Evolutionary conservation across 805 yeast genomes (phyloP).

Genomic region (Saturnispora sekii): DNA sequence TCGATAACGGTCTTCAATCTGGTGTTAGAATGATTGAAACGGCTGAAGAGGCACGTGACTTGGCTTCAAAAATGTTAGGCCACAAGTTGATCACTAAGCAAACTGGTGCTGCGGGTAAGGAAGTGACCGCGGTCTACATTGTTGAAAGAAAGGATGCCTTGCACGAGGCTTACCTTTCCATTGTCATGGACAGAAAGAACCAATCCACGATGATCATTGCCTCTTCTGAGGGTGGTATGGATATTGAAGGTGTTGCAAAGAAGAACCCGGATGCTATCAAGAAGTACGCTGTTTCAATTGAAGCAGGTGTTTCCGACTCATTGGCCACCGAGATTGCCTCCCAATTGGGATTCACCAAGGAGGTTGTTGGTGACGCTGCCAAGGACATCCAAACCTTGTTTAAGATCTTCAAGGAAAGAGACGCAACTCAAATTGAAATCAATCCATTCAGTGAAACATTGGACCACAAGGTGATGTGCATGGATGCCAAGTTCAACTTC

Average conservation of each 20-base stretch:
- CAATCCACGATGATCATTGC: constrained; percentile 92
- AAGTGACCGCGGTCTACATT: constrained; percentile 90
- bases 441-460: constrained; percentile 93
- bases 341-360: constrained; percentile 69
- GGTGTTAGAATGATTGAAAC: constrained; percentile 88
- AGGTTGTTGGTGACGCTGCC: constrained; percentile 79
- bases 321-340: constrained; percentile 70
- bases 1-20: constrained; percentile 90
- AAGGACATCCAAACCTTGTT: constrained; percentile 77
- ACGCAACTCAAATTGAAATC: constrained; percentile 97
- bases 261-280: constrained; percentile 86
- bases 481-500: constrained; percentile 98
- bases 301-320: constrained; percentile 69
- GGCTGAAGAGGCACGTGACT: constrained; percentile 77
- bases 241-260: constrained; percentile 96
- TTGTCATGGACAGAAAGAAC: constrained; percentile 85
- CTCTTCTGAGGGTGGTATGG: constrained; percentile 98
- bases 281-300: constrained; percentile 70
- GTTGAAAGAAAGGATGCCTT: constrained; percentile 91
- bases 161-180: constrained; percentile 93
- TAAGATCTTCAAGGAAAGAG: constrained; percentile 82
- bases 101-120: constrained; percentile 95
- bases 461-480: constrained; percentile 85
- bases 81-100: constrained; percentile 96
- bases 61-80: constrained; percentile 82